These are phyloP conservation scores for Pseudogymnoascus sp. DNA, from an alignment of 2,329 filamentous ascomycete genomes.

Conservation along the genomic window DNA sequence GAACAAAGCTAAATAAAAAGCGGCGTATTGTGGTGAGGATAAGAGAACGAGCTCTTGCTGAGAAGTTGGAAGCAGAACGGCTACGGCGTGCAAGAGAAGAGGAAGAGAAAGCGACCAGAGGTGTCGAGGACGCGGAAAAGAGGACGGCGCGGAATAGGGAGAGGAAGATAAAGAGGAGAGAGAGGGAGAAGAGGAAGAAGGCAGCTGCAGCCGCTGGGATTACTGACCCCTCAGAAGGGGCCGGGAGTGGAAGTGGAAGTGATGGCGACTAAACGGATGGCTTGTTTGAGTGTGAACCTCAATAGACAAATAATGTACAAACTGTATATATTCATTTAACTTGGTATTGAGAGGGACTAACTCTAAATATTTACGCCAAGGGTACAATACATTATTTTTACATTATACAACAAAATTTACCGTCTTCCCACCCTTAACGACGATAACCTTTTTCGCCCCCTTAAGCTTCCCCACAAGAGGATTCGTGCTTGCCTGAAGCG, in stretches of 20 bases:
- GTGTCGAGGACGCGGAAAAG: slow-evolving; percentile 51
- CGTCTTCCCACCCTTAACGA: slow-evolving; percentile 58
- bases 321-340: background rate
- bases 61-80: slow-evolving; percentile 31
- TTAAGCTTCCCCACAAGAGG: slow-evolving; percentile 34
- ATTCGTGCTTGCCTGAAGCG: slow-evolving; percentile 44
- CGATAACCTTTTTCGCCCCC: slow-evolving; percentile 55
- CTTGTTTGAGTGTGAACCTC: background rate
- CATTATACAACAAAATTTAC: slow-evolving; percentile 61
- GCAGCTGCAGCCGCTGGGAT: background rate
- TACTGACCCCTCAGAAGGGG: background rate
- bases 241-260: background rate
- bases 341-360: background rate
- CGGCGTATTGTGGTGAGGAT: slow-evolving; percentile 43
- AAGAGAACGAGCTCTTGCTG: slow-evolving; percentile 36
- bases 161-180: slow-evolving; percentile 49
- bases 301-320: background rate
- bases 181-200: slow-evolving; percentile 12
- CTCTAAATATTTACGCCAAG: background rate
- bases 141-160: slow-evolving; percentile 53
- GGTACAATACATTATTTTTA: background rate
- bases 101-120: slow-evolving; percentile 41
- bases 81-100: slow-evolving; percentile 28
- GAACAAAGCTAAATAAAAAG: slow-evolving; percentile 49
- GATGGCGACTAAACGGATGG: background rate